Evolutionary conservation across 2,329 filamentous ascomycete species (phyloP).

Genomic region (Septoria petroselini): DNA sequence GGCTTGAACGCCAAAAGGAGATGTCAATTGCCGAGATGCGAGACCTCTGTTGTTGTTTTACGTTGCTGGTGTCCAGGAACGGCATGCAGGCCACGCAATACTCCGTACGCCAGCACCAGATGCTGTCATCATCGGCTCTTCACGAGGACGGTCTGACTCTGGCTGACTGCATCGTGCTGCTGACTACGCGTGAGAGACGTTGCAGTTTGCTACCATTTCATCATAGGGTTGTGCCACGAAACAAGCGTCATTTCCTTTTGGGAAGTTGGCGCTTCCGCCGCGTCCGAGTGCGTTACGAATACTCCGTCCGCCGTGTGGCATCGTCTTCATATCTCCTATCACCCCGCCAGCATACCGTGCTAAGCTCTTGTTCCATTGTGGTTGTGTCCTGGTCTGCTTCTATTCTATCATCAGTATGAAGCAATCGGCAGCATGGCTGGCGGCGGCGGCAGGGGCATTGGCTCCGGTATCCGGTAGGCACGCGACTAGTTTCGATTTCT

Average conservation of each 20-base stretch:
- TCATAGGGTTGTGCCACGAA: conserved; percentile 4
- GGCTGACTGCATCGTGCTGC: too few relatives aligned
- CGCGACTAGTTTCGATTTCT: neutral
- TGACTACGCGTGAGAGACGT: too few relatives aligned
- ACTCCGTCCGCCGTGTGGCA: neutral
- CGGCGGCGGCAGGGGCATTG: neutral
- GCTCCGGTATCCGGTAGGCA: neutral
- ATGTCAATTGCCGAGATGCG: too few relatives aligned
- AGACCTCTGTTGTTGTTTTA: too few relatives aligned
- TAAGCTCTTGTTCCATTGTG: neutral
- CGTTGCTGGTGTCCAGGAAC: too few relatives aligned
- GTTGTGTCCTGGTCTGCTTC: neutral
- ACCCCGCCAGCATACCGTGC: neutral
- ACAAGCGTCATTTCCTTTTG: neutral
- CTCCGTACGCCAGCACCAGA: too few relatives aligned
- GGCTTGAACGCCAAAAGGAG: too few relatives aligned
- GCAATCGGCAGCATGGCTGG: conserved; percentile 1
- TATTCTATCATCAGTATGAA: neutral
- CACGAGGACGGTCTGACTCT: too few relatives aligned
- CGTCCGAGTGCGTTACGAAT: neutral
- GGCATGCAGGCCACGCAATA: too few relatives aligned
- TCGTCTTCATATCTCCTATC: neutral
- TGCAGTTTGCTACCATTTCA: neutral
- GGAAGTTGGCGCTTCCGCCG: neutral
- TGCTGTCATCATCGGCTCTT: too few relatives aligned